A percentile compares a stretch with the other conserved stretches of the same genome.
phyloP scores from a whole-genome alignment of 129 eudicot species.

The Cynara cardunculus region DNA sequence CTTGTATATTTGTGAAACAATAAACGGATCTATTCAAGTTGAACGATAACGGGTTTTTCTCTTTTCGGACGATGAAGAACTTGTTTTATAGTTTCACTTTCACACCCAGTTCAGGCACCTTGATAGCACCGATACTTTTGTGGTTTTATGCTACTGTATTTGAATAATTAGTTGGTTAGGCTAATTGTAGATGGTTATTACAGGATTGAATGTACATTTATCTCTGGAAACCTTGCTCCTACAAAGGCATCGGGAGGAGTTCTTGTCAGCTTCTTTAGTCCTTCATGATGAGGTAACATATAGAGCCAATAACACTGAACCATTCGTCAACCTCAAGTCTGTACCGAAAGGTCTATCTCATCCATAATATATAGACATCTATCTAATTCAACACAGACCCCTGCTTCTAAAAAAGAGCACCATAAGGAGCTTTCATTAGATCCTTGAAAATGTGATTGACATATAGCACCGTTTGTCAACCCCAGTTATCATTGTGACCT shows the following conservation, averaged over 20 bases:
- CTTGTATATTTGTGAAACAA: neutral
- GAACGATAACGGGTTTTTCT: neutral
- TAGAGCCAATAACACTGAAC: neutral
- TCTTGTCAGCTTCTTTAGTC: neutral
- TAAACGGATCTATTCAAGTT: neutral
- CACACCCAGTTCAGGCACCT: neutral
- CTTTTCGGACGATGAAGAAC: neutral
- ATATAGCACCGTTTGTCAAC: neutral
- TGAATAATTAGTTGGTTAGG: neutral
- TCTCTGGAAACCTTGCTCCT: neutral
- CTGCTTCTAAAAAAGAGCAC: neutral
- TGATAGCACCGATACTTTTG: neutral
- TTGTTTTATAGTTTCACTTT: neutral
- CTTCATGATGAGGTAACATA: neutral
- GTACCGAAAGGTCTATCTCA: neutral
- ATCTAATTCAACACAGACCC: neutral
- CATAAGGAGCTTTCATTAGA: neutral
- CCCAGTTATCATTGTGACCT: neutral
- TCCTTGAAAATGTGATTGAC: neutral
- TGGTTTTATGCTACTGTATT: neutral
- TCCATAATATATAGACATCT: neutral
- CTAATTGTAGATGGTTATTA: neutral
- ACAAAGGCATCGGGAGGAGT: neutral
- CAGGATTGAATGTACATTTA: neutral
- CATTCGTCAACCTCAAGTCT: neutral